phyloP scores from a whole-genome alignment of 2,329 filamentous ascomycete species.

The Xylaria arbuscula region DNA sequence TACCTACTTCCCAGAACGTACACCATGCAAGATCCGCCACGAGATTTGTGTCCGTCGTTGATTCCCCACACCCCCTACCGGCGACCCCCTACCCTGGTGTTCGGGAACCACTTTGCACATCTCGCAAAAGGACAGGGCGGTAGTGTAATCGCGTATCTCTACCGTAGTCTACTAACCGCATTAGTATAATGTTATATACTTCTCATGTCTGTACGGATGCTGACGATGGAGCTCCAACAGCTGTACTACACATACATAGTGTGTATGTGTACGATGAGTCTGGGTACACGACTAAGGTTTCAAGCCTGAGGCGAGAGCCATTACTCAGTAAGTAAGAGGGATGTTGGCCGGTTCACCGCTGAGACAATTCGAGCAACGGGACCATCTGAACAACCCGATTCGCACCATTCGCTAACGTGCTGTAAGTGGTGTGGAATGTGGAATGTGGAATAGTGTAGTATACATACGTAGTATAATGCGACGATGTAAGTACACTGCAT shows the following conservation, averaged over 20 bases:
- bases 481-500: constrained; percentile 10
- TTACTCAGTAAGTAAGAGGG: neutral
- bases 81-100: neutral
- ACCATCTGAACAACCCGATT: constrained; percentile 37
- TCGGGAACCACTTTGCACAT: neutral
- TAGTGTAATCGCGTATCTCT: neutral
- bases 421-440: constrained; percentile 28
- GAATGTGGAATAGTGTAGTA: constrained; percentile 8
- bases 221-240: neutral
- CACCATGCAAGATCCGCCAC: constrained; percentile 37
- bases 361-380: constrained; percentile 30
- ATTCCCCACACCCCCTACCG: neutral
- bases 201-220: no score
- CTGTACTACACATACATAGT: neutral
- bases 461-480: neutral
- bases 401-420: constrained; percentile 23
- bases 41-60: constrained; percentile 24
- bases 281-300: no score
- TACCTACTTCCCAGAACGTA: neutral
- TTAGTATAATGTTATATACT: neutral
- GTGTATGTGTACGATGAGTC: no score
- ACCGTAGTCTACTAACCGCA: no score
- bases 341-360: constrained; percentile 29
- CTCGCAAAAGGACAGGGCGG: constrained; percentile 4
- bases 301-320: no score